Percentiles rank a stretch among this genome's conserved stretches.
Conservation (phyloP, 345 rosid genomes). For the Melaleuca alternifolia region DNA sequence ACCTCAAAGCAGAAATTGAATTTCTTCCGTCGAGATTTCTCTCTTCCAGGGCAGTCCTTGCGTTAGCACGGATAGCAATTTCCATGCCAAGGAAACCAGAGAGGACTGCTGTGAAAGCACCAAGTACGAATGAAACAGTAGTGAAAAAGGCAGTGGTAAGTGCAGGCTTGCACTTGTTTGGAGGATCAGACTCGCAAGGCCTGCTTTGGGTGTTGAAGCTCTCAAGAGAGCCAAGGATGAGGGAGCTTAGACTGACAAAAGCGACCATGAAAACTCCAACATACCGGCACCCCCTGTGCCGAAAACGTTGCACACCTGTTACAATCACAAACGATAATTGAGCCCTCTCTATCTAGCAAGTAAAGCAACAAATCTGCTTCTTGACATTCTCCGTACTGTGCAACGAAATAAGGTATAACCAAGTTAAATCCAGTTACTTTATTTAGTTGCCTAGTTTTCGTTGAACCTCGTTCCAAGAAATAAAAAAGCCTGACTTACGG, state of each 20-base stretch:
- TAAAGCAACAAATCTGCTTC: neutral
- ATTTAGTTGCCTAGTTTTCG: neutral
- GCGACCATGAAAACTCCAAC: neutral
- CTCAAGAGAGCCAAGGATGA: neutral
- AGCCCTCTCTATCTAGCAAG: neutral
- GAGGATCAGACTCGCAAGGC: neutral
- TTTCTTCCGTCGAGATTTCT: conserved; percentile 11
- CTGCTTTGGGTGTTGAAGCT: neutral
- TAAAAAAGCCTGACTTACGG: no score
- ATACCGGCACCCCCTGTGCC: neutral
- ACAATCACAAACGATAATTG: neutral
- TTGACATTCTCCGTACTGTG: neutral
- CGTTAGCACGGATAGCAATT: conserved; percentile 25
- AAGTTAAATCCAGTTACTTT: neutral
- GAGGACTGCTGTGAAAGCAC: conserved; percentile 24
- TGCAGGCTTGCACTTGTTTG: neutral
- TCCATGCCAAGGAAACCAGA: conserved; percentile 28
- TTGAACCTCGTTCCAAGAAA: no score
- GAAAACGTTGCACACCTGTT: neutral
- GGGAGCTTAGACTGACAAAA: neutral
- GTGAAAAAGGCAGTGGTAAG: neutral
- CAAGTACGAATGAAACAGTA: conserved; percentile 7
- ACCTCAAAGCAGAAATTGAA: neutral
- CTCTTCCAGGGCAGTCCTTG: conserved; percentile 27
- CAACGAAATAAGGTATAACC: neutral